Base-by-base conservation (phyloP, 345 rosid genomes). In the Aquilaria sinensis region DNA sequence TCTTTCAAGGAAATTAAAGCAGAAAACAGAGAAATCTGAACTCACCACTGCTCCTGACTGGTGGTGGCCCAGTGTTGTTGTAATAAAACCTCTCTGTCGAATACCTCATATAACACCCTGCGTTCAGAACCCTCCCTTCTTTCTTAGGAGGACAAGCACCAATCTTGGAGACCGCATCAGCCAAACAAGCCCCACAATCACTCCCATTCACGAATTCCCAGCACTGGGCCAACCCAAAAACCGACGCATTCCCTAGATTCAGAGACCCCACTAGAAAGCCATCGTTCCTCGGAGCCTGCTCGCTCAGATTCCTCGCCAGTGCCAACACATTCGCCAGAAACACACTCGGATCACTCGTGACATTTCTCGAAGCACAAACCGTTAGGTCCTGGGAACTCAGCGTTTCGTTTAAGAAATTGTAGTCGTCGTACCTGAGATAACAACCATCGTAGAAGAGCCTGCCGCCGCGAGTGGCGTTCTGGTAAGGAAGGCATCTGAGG, bases 181-280 rank as follows among this genome's bases (percentile, higher is more conserved):
- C 62, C 65, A 89, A 80, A 75, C 96, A 89, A 58, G 63, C 64
- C 67, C 10, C 75, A 61, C 92, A 89, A 3, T 72, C 78, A 65
- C 76, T 84, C 0, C 64, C 51, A 62, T 67, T 82, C 10, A 89
- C 73, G 8, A 76, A 51, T 67, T 86, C 79, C 96, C 96, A 89
- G 65, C 97, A 93, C 74, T 93, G 98, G 63, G 90, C 98, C 72
- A 93, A 67, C 47, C 91, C 98, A 68, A 81, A 88, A 80, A 83
- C 94, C 49, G 87, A 72, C 49, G 68, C 78, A 76, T 87, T 83
- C 68, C 71, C 76, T 57, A 65, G 73, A 51, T 62, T 59, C 72
- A 80, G 82, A 23, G 72, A 81, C 4, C 92, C 97, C 11, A 80
- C 94, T 14, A 51, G 79, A 71, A 87, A 89, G 16, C 93, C 86